These are phyloP conservation scores for Fusarium sororula DNA, from an alignment of 2,329 filamentous ascomycete species.

Conservation along the genomic window DNA sequence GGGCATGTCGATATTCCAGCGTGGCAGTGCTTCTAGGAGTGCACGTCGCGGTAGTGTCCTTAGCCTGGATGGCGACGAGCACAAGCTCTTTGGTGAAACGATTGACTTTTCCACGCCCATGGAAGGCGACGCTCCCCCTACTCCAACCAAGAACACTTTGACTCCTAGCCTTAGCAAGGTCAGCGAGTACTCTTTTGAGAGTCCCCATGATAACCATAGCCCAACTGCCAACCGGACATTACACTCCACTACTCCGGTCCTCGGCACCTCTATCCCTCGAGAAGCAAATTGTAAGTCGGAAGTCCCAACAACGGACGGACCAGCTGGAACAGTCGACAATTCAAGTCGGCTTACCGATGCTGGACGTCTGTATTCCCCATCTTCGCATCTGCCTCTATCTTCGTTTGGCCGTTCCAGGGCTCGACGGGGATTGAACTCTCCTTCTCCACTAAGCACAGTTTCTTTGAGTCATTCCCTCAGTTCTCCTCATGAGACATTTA, in stretches of 20 bases:
- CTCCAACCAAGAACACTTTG: constrained; percentile 80
- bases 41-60: constrained; percentile 74
- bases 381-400: constrained; percentile 48
- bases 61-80: constrained; percentile 82
- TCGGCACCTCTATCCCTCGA: constrained; percentile 49
- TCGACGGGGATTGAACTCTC: constrained; percentile 46
- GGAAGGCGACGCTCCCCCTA: constrained; percentile 81
- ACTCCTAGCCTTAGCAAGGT: constrained; percentile 53
- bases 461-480: constrained; percentile 39
- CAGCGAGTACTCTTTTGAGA: constrained; percentile 54
- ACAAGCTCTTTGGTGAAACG: constrained; percentile 54
- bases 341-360: constrained; percentile 41
- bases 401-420: constrained; percentile 50
- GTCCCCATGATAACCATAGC: constrained; percentile 38
- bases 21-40: constrained; percentile 56
- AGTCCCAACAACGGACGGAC: constrained; percentile 21
- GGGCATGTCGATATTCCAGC: constrained; percentile 73
- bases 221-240: constrained; percentile 59
- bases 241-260: constrained; percentile 53
- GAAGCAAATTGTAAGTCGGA: constrained; percentile 58
- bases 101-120: constrained; percentile 40
- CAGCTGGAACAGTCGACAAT: constrained; percentile 19
- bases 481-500: constrained; percentile 53
- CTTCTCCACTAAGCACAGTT: constrained; percentile 46
- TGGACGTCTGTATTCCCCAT: constrained; percentile 46